Evolutionary conservation across 768 basidiomycete species (phyloP).

Genomic region (Suillus lakei): DNA sequence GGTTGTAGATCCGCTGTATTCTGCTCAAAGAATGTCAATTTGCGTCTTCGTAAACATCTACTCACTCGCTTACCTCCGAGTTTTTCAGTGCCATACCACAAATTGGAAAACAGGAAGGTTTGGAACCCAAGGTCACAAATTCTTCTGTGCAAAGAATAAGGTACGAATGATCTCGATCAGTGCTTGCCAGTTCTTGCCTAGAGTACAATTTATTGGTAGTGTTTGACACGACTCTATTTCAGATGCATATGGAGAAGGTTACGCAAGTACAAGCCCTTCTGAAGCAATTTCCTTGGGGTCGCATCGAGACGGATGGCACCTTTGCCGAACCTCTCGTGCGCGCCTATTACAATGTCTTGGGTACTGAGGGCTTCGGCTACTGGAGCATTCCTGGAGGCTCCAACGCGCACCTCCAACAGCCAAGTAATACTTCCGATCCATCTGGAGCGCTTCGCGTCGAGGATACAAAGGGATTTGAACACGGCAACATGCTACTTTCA

Average conservation of each 20-base stretch:
- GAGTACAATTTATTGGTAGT: background rate
- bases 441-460: slow-evolving; percentile 12
- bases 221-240: background rate
- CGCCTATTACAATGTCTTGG: slow-evolving; percentile 43
- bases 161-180: slow-evolving; percentile 22
- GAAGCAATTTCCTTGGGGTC: slow-evolving; percentile 48
- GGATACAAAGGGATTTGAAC: slow-evolving; percentile 29
- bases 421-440: slow-evolving; percentile 13
- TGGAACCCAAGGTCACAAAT: slow-evolving; percentile 36
- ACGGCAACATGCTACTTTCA: slow-evolving; percentile 38
- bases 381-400: slow-evolving; percentile 45
- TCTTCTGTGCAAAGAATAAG: slow-evolving; percentile 40
- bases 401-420: slow-evolving; percentile 32
- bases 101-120: slow-evolving; percentile 39
- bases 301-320: slow-evolving; percentile 45
- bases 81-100: slow-evolving; percentile 37
- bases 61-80: slow-evolving; percentile 7
- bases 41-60: background rate
- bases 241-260: slow-evolving; percentile 44
- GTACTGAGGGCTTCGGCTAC: slow-evolving; percentile 44
- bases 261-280: slow-evolving; percentile 38
- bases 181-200: background rate
- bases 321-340: slow-evolving; percentile 39
- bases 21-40: slow-evolving; percentile 32
- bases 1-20: slow-evolving; percentile 35